Conservation (phyloP, 2,329 filamentous ascomycete species). For the Aspergillus aculeatinus region DNA sequence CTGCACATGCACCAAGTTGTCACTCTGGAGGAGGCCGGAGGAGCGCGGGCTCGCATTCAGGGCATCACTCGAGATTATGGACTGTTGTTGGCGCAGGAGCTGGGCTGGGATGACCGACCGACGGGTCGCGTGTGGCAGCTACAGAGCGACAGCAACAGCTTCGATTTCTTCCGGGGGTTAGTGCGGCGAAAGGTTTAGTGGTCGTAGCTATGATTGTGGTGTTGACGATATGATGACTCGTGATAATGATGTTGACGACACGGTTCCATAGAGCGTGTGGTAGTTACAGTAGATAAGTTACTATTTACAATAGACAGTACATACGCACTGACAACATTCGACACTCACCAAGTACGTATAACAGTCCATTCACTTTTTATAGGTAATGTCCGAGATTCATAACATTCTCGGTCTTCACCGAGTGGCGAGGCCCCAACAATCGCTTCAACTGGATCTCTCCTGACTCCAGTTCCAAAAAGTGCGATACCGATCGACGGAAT, state of each 20-base stretch:
- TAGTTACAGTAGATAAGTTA: not conserved
- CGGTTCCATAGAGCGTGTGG: not conserved
- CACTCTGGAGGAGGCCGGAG: slow-evolving; percentile 77
- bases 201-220: not conserved
- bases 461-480: not conserved
- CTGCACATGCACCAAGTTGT: slow-evolving; percentile 74
- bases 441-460: not conserved
- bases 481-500: not conserved
- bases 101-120: slow-evolving; percentile 67
- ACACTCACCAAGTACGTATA: no score
- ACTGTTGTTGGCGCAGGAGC: slow-evolving; percentile 78
- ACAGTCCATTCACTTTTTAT: not conserved
- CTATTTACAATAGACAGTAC: not conserved
- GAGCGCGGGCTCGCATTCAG: slow-evolving; percentile 70
- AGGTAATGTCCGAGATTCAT: not conserved
- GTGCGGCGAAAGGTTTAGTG: slow-evolving; percentile 71
- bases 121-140: slow-evolving; percentile 79
- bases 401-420: not conserved
- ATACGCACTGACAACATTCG: no score
- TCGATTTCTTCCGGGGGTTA: slow-evolving; percentile 92
- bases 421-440: not conserved
- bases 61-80: slow-evolving; percentile 94
- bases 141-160: slow-evolving; percentile 97
- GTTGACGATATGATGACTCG: not conserved
- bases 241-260: not conserved